Base-by-base conservation (phyloP, 2,329 filamentous ascomycete genomes). In the Ceratocystis lukuohia region DNA sequence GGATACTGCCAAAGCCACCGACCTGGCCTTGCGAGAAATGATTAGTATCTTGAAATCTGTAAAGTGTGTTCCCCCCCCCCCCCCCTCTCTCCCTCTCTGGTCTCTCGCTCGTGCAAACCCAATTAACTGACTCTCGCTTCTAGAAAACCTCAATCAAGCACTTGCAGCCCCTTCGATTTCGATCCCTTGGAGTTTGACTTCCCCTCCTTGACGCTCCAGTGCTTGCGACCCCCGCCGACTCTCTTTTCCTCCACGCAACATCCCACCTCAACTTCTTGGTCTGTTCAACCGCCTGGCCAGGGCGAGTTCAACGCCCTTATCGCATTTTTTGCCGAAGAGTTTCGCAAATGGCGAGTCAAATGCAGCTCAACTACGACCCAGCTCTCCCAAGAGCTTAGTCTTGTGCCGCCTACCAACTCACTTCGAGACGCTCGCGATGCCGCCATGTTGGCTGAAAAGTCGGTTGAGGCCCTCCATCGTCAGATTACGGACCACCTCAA, bases 131-230 rank as follows among this genome's bases (percentile, higher is more conserved):
- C 56, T 12, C 33, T 15, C 44, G 22, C 20, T 10, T n/a, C 20
- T 62, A 67, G 66, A 44, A 59, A 67, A 62, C 56, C 63, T 3
- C 66, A 67, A 59, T 37, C 62, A 28, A 65, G 30, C 17, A 67
- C 22, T n/a, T 25, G 33, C 7, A 77, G 79, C 70, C 84, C 84
- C 2, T 87, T 87, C 71, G 88, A 93, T 70, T 95, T 96, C 76
- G 89, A 96, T 70, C 88, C 93, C 44, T 84, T 92, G 68, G 81
- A 88, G 4, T 84, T 96, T 73, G 91, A 91, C 68, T 96, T 96
- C 72, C 91, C 92, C 5, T 86, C 88, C 5, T 81, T 97, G 50
- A 91, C 88, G 45, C 82, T 96, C 10, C 89, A 88, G 69, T 87
- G 93, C 70, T 84, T 97, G 0, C 84, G 88, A 45, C 81, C 89